Conservation (phyloP, 2,329 filamentous ascomycete species). For the Penicillium sp. region DNA sequence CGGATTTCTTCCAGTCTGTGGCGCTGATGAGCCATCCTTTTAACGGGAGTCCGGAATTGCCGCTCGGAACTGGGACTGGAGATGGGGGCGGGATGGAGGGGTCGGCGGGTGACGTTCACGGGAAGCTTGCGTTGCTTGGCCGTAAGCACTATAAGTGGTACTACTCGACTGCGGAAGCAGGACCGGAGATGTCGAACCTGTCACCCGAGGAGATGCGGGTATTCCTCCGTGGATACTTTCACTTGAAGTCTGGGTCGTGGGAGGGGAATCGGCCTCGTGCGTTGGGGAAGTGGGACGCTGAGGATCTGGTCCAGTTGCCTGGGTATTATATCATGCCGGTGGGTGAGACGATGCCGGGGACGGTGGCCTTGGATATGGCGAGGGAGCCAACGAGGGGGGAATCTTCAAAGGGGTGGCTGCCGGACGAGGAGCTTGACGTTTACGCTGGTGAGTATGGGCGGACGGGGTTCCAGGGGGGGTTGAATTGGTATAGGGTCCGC, state of each 20-base stretch:
- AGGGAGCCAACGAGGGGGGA: conserved; percentile 46
- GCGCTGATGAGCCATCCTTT: conserved; percentile 68
- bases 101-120: conserved; percentile 52
- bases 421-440: conserved; percentile 58
- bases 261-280: conserved; percentile 55
- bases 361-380: conserved; percentile 57
- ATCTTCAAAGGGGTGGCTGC: conserved; percentile 53
- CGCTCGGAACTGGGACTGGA: conserved; percentile 47
- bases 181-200: conserved; percentile 36
- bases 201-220: conserved; percentile 53
- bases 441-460: conserved; percentile 63
- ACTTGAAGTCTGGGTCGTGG: conserved; percentile 68
- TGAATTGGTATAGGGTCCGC: conserved; percentile 68
- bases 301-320: conserved; percentile 61
- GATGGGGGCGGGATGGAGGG: conserved; percentile 14
- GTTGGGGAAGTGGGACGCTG: conserved; percentile 58
- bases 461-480: conserved; percentile 64
- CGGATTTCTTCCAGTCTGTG: conserved; percentile 64
- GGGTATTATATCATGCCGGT: conserved; percentile 69
- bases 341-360: conserved; percentile 59
- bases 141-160: conserved; percentile 72
- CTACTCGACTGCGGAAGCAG: conserved; percentile 41
- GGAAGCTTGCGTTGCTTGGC: conserved; percentile 54
- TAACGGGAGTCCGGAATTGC: conserved; percentile 53
- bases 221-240: conserved; percentile 68